Conservation (phyloP, 306 rosid genomes). For the cucumber (Cucumis sativus) region DNA sequence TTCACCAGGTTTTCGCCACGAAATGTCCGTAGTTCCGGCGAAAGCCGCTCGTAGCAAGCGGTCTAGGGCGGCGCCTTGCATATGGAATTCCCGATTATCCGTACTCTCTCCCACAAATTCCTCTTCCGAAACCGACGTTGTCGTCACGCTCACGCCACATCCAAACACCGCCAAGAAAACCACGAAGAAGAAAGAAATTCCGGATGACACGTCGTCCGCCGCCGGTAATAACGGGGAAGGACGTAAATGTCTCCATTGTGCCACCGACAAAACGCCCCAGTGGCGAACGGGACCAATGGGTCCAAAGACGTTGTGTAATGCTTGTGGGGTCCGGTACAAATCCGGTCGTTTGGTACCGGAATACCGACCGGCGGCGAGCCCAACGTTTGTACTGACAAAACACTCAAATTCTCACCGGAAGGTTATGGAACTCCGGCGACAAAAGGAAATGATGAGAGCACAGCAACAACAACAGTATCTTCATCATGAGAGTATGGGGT, state of each 20-base stretch:
- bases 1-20: conserved; percentile 27
- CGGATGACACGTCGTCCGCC: conserved; percentile 11
- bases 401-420: conserved; percentile 95
- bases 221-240: conserved; percentile 28
- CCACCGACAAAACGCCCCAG: conserved; percentile 86
- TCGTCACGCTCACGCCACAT: conserved; percentile 16
- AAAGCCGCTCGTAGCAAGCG: conserved; percentile 95
- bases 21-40: conserved; percentile 54
- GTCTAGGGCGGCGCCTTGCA: conserved; percentile 63
- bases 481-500: conserved; percentile 35
- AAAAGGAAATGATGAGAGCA: conserved; percentile 46
- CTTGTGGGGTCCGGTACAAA: conserved; percentile 79
- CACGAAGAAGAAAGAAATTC: conserved; percentile 36
- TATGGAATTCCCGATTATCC: conserved; percentile 69
- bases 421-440: conserved; percentile 82
- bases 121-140: conserved; percentile 16
- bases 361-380: conserved; percentile 89
- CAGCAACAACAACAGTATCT: conserved; percentile 14
- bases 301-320: conserved; percentile 74
- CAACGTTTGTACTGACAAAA: conserved; percentile 74
- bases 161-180: conserved; percentile 21
- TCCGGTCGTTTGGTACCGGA: conserved; percentile 84
- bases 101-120: conserved; percentile 33
- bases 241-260: conserved; percentile 73
- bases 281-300: conserved; percentile 92